Conservation (phyloP, 2,329 filamentous ascomycete genomes). For the Penicillium sp. region DNA sequence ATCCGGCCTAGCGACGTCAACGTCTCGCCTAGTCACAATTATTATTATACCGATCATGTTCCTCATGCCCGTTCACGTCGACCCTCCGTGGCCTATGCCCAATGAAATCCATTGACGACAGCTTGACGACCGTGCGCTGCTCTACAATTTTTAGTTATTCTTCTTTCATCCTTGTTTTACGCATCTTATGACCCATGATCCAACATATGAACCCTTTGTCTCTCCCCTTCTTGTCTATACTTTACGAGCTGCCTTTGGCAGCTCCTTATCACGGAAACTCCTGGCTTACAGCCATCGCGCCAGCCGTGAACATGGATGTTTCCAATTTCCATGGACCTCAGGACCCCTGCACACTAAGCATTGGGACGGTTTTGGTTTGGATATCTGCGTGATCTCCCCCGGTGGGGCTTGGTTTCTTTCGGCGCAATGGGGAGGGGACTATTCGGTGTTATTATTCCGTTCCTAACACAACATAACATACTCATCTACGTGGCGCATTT, state of each 20-base stretch:
- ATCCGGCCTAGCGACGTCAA: constrained; percentile 25
- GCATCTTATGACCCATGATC: constrained; percentile 1
- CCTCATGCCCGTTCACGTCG: not conserved
- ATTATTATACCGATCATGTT: constrained; percentile 20
- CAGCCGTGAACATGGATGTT: constrained; percentile 3
- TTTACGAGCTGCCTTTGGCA: constrained; percentile 5
- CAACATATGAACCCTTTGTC: not conserved
- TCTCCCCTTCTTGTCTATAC: constrained; percentile 16
- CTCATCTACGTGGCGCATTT: constrained; percentile 15
- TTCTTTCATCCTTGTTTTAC: not conserved
- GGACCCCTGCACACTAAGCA: constrained; percentile 5
- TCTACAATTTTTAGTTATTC: not conserved
- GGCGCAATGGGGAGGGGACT: constrained; percentile 10
- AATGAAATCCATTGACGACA: constrained; percentile 19
- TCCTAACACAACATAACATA: constrained; percentile 11
- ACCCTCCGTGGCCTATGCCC: not conserved
- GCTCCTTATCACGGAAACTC: constrained; percentile 4
- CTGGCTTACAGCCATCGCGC: constrained; percentile 3
- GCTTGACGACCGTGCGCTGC: constrained; percentile 10
- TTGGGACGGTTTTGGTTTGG: constrained; percentile 11
- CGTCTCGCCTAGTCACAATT: constrained; percentile 16
- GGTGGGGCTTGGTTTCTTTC: constrained; percentile 7
- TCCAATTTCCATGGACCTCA: not conserved
- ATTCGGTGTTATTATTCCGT: constrained; percentile 5
- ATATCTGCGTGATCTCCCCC: constrained; percentile 10